Evolutionary conservation across 805 yeast genomes (phyloP).

Genomic region (Ogataea allantospora): DNA sequence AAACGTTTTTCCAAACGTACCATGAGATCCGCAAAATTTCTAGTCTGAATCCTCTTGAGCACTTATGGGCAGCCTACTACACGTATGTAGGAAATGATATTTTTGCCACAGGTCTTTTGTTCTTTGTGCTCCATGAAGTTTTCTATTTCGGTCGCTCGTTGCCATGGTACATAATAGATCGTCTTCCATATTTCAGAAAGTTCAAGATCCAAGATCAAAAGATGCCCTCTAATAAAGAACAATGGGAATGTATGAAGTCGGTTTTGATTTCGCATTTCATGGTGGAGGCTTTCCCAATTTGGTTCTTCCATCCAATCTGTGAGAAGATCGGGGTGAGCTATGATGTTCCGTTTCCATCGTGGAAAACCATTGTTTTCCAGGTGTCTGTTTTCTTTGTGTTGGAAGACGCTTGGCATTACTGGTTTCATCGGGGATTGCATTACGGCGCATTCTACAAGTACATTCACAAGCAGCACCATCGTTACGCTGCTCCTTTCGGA

Average conservation of each 20-base stretch:
- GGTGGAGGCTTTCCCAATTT: slow-evolving; percentile 93
- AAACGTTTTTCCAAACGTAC: slow-evolving; percentile 26
- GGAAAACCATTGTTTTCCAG: slow-evolving; percentile 59
- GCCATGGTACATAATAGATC: slow-evolving; percentile 90
- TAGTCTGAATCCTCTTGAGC: slow-evolving; percentile 53
- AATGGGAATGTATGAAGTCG: slow-evolving; percentile 86
- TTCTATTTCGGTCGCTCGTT: slow-evolving; percentile 89
- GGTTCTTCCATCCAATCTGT: slow-evolving; percentile 96
- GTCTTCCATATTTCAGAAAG: slow-evolving; percentile 77
- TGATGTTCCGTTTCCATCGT: slow-evolving; percentile 81
- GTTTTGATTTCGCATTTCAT: slow-evolving; percentile 84
- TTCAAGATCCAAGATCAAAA: slow-evolving; percentile 89
- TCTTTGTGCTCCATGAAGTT: slow-evolving; percentile 79
- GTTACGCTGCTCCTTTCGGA: slow-evolving; percentile 97
- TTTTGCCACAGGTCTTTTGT: slow-evolving; percentile 86
- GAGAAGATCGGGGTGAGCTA: slow-evolving; percentile 72
- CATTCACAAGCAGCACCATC: slow-evolving; percentile 96
- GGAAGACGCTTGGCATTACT: slow-evolving; percentile 97
- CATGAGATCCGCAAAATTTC: slow-evolving; percentile 27
- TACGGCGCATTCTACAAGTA: slow-evolving; percentile 84
- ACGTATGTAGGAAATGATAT: slow-evolving; percentile 81
- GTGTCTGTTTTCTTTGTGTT: slow-evolving; percentile 73
- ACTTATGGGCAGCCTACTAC: slow-evolving; percentile 88
- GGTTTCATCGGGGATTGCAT: slow-evolving; percentile 90
- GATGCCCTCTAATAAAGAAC: slow-evolving; percentile 77